Evolutionary conservation across 805 yeast species (phyloP).

Genomic region (Peterozyma xylosa): DNA sequence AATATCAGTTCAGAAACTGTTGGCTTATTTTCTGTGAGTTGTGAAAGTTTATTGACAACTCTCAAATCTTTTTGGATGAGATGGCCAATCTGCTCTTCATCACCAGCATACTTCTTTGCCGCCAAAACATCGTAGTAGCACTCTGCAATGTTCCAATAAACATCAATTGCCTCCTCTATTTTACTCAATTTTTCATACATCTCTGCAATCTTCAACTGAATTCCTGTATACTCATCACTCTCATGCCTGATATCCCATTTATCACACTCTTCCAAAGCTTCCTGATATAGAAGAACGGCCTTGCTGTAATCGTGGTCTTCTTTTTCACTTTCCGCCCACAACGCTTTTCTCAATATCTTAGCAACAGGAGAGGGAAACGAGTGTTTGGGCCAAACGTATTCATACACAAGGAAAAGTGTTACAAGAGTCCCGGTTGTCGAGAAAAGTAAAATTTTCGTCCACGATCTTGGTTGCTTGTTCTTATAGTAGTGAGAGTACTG

Average conservation of each 20-base stretch:
- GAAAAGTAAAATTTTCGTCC: slow-evolving; percentile 11
- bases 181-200: slow-evolving; percentile 69
- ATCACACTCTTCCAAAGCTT: slow-evolving; percentile 62
- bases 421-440: slow-evolving; percentile 10
- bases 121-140: slow-evolving; percentile 47
- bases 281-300: slow-evolving; percentile 67
- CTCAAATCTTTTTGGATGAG: slow-evolving; percentile 64
- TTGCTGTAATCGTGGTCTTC: slow-evolving; percentile 52
- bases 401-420: slow-evolving; percentile 19
- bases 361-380: slow-evolving; percentile 69
- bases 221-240: slow-evolving; percentile 82
- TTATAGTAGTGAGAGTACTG: slow-evolving; percentile 11
- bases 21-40: slow-evolving; percentile 30
- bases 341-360: slow-evolving; percentile 58
- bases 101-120: slow-evolving; percentile 23
- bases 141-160: slow-evolving; percentile 62
- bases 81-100: slow-evolving; percentile 40
- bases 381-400: slow-evolving; percentile 58
- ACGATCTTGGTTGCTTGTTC: slow-evolving; percentile 11
- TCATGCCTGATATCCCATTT: slow-evolving; percentile 46
- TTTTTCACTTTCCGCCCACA: slow-evolving; percentile 78
- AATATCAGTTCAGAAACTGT: background rate
- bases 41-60: slow-evolving; percentile 61
- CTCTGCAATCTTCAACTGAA: slow-evolving; percentile 81
- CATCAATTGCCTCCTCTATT: slow-evolving; percentile 54